A percentile compares a stretch with the other conserved stretches of the same genome.
Evolutionary conservation across 1,139 yeast genomes (phyloP).

Genomic region (Insectozyma bohioensis): DNA sequence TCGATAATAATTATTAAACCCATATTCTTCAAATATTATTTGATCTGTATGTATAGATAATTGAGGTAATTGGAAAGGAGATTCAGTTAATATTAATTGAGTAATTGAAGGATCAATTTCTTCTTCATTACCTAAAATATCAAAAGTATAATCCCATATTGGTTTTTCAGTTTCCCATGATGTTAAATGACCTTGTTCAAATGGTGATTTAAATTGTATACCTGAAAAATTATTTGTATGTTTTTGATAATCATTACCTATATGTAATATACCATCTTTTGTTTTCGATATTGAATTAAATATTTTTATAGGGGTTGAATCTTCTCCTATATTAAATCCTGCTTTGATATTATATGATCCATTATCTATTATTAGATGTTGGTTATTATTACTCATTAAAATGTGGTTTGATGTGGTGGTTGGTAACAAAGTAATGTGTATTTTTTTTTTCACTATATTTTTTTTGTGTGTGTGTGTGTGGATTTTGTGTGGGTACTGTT

Average conservation of each 20-base stretch:
- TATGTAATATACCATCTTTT: slow-evolving; percentile 68
- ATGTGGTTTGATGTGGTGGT: too few relatives aligned
- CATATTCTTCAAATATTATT: slow-evolving; percentile 91
- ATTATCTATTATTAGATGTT: slow-evolving; percentile 64
- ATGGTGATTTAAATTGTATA: slow-evolving; percentile 74
- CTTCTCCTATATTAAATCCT: slow-evolving; percentile 50
- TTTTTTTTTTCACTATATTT: slow-evolving; percentile 3
- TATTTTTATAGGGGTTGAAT: slow-evolving; percentile 44
- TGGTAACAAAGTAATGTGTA: too few relatives aligned
- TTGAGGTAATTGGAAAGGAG: slow-evolving; percentile 81
- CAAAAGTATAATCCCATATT: slow-evolving; percentile 82
- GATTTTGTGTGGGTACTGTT: too few relatives aligned
- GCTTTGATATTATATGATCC: slow-evolving; percentile 85
- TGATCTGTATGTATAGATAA: slow-evolving; percentile 87
- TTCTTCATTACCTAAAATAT: slow-evolving; percentile 29
- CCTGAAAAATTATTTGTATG: slow-evolving; percentile 75
- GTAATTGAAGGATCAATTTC: slow-evolving; percentile 46
- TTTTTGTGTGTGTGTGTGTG: too few relatives aligned
- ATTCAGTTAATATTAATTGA: slow-evolving; percentile 65
- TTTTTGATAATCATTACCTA: slow-evolving; percentile 67
- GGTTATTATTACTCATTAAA: slow-evolving; percentile 16
- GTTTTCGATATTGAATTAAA: slow-evolving; percentile 75
- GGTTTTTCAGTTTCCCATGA: slow-evolving; percentile 93
- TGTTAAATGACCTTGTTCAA: slow-evolving; percentile 81
- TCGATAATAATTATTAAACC: slow-evolving; percentile 65